These are phyloP conservation scores for Cryptosporidium parvum DNA, from an alignment of 169 alveolate genomes.

Conservation along the genomic window DNA sequence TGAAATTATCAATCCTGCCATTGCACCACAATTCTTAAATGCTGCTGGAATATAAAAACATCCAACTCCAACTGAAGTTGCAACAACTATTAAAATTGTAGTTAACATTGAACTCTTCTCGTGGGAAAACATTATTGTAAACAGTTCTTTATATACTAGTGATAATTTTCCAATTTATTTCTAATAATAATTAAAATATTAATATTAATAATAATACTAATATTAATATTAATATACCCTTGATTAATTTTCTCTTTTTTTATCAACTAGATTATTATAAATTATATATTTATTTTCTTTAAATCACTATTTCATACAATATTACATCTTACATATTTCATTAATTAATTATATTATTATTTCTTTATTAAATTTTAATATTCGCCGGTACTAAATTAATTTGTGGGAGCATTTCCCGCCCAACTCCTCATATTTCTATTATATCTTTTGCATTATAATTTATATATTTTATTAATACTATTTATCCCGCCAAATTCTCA, in stretches of 20 bases:
- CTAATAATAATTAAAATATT: not conserved
- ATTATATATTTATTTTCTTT: too few species aligned
- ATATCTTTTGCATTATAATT: not conserved
- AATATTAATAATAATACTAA: not conserved
- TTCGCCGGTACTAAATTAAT: conserved; percentile 1
- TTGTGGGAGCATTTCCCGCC: conserved; percentile 14
- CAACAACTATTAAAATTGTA: not conserved
- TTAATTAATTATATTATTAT: conserved; percentile 3
- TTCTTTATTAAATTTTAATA: conserved; percentile 12
- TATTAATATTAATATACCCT: not conserved
- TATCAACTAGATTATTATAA: not conserved
- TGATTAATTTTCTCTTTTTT: not conserved
- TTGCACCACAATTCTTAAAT: conserved; percentile 41
- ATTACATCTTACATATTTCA: not conserved
- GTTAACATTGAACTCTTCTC: conserved; percentile 20
- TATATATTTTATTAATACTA: not conserved
- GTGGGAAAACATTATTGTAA: conserved; percentile 9
- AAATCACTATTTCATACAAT: not conserved
- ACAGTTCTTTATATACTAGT: not conserved
- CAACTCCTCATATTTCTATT: not conserved
- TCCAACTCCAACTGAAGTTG: conserved; percentile 64
- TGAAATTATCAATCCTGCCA: conserved; percentile 29
- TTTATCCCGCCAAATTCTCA: not conserved
- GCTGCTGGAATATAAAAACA: conserved; percentile 57
- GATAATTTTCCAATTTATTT: not conserved